Evolutionary conservation across 176 grass and related monocot genomes (phyloP), one percentile per base, ranked within the genome.

Genomic region (Oryza glumipatula): DNA sequence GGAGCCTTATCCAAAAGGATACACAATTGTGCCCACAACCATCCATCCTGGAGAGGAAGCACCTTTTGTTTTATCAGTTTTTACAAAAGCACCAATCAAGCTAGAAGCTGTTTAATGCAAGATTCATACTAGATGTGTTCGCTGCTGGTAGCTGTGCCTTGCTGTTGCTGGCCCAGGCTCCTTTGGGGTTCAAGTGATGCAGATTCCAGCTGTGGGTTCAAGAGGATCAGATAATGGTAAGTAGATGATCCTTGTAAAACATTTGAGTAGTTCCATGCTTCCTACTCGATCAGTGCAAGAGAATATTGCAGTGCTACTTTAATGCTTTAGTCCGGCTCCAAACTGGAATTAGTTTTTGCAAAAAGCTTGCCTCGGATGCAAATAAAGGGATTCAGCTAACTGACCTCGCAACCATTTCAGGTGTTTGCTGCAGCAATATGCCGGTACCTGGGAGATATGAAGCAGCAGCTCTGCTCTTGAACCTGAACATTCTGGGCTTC

Each of bases 41-140:
- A 96, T 99, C 77, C 96, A 99, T 85, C 96, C 96, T 67, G 96
- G 93, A 71, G 96, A 99, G 84, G 96, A 99, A 90, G 96, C 96
- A 73, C 96, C 96, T 72, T 99, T 99, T 90, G 90, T 99, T 82
- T 85, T 99, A 76, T 99, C 96, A 70, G 96, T 99, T 92, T 99
- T 99, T 78, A 96, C 96, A 81, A 99, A 99, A 83, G 96, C 93
- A 84, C 74, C 93, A 71, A 92, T 99, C 76, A 99, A 80, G 72
- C 84, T 99, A 86, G 96, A 99, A 83, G 93, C 93, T 73, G 86
- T 99, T 82, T 99, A 88, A 87, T 73, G 74, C 78, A 80, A 81
- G 54, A 70, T 84, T 56, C 64, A 76, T 65, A 84, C 22, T 75
- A 33, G 46, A 68, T 74, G 30, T 80, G 44, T 72, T 73, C 16